These are phyloP conservation scores for Backusella tarrabulga DNA, from an alignment of 192 early-diverging fungal genomes.

Conservation along the genomic window DNA sequence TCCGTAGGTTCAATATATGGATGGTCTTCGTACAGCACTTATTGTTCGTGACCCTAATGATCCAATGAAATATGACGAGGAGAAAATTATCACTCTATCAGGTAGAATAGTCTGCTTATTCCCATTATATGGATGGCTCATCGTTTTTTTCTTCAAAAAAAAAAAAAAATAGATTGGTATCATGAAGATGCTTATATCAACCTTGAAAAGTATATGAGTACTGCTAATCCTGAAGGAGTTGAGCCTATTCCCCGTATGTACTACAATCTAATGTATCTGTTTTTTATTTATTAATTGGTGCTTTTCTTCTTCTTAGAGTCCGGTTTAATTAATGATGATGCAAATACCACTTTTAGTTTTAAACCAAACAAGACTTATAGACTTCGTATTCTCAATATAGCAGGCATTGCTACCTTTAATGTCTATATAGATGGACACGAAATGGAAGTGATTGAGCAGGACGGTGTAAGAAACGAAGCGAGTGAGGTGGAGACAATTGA, in stretches of 20 bases:
- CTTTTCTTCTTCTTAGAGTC: constrained; percentile 42
- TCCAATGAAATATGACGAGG: constrained; percentile 69
- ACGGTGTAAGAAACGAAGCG: constrained; percentile 52
- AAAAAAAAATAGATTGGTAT: constrained; percentile 57
- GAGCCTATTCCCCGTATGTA: constrained; percentile 63
- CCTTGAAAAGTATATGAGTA: constrained; percentile 57
- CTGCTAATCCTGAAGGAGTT: constrained; percentile 67
- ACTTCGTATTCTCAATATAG: constrained; percentile 82
- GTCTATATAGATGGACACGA: constrained; percentile 79
- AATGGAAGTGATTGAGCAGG: constrained; percentile 78
- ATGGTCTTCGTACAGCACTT: constrained; percentile 73
- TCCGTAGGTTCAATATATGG: constrained; percentile 66
- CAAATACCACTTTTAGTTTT: constrained; percentile 55
- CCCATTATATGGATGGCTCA: not conserved
- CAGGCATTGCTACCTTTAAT: constrained; percentile 71
- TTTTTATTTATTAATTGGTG: too few species aligned
- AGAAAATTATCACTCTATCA: constrained; percentile 59
- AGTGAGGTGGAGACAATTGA: not conserved
- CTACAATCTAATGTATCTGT: too few species aligned
- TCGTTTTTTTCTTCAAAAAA: not conserved
- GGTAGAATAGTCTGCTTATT: constrained; percentile 34
- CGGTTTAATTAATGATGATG: constrained; percentile 63
- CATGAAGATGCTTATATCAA: constrained; percentile 57
- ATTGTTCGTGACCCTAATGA: constrained; percentile 63
- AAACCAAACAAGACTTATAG: constrained; percentile 79